phyloP scores from a whole-genome alignment of 2,329 filamentous ascomycete genomes.

The Colletotrichum sp. region DNA sequence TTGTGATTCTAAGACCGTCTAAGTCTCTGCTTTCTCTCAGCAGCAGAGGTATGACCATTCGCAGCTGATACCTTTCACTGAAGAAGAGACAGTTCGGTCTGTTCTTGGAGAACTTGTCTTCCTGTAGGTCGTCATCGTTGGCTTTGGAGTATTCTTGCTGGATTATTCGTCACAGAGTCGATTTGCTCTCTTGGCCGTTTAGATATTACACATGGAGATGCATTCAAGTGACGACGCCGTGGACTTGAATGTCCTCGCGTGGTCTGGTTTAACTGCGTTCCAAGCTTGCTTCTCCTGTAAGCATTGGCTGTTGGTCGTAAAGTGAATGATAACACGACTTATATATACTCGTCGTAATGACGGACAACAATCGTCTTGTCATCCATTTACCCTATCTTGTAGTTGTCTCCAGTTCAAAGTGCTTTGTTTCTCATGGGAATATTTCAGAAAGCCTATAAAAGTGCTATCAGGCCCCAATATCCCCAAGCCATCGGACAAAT shows the following conservation, averaged over 20 bases:
- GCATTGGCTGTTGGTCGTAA: background rate
- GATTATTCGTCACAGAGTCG: background rate
- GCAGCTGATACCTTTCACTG: background rate
- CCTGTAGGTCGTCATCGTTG: rapidly evolving
- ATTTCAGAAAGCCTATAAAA: rapidly evolving
- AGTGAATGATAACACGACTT: background rate
- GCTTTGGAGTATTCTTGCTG: background rate
- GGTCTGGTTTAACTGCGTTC: background rate
- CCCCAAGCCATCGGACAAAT: background rate
- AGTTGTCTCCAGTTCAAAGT: background rate
- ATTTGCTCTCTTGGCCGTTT: background rate
- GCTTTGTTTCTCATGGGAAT: background rate
- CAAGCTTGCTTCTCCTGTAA: background rate
- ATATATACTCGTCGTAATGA: background rate
- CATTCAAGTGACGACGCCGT: background rate
- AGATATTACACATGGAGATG: background rate
- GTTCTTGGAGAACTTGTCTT: background rate
- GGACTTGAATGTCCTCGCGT: background rate
- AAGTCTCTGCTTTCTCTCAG: background rate
- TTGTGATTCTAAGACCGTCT: background rate
- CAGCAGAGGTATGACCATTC: background rate
- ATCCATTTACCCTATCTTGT: background rate
- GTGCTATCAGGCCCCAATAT: background rate
- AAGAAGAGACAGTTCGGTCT: background rate
- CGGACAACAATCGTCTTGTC: background rate